Evolutionary conservation across 176 grass and related monocot genomes (phyloP).

Genomic region (Oryza rufipogon): DNA sequence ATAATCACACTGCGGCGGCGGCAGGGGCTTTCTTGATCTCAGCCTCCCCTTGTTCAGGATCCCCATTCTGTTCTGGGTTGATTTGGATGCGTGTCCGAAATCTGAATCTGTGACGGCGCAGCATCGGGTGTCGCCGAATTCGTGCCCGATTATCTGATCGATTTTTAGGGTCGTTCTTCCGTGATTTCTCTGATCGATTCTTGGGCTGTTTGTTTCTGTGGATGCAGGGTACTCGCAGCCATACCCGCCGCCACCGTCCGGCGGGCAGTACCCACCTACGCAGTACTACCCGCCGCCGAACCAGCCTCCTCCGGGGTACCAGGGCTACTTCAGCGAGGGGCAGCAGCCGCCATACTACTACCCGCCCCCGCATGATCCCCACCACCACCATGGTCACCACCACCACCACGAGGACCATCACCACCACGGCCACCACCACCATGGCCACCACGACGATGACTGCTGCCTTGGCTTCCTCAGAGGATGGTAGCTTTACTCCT

Average conservation of each 20-base stretch:
- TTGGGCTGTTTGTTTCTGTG: constrained; percentile 1
- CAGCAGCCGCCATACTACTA: constrained; percentile 49
- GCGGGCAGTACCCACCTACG: constrained; percentile 39
- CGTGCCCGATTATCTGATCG: background rate
- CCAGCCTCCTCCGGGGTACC: constrained; percentile 71
- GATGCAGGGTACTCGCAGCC: constrained; percentile 62
- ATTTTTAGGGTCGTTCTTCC: background rate
- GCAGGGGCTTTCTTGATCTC: no score
- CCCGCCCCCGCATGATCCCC: constrained; percentile 30
- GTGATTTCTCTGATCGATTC: background rate
- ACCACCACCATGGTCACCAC: constrained; percentile 29
- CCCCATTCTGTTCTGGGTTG: background rate
- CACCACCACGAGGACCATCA: constrained; percentile 35
- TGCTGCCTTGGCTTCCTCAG: constrained; percentile 77
- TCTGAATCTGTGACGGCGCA: background rate
- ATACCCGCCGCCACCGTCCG: constrained; percentile 45
- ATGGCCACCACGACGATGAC: constrained; percentile 53
- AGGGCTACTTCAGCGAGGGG: constrained; percentile 77
- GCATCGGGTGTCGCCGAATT: background rate
- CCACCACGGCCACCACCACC: constrained; percentile 37
- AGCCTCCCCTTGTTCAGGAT: background rate
- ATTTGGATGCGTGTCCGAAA: background rate
- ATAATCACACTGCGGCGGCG: no score
- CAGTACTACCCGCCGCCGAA: constrained; percentile 54
- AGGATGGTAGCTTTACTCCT: constrained; percentile 74